Evolutionary conservation across 768 basidiomycete species (phyloP), one percentile per base, ranked within the genome.

Genomic region (Suillus subluteus): DNA sequence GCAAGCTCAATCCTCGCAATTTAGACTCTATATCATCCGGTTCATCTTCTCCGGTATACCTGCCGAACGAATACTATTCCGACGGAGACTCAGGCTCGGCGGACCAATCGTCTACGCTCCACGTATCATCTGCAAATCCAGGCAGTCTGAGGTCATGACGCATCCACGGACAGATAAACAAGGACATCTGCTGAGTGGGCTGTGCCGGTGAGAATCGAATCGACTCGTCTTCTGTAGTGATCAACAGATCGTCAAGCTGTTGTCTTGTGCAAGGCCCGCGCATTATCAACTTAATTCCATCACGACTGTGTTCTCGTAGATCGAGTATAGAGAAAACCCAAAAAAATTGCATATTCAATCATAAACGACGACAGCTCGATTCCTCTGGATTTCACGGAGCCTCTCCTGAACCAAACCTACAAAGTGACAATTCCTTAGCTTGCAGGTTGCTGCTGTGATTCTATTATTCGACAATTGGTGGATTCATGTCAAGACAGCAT

Each of bases 401-500:
- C n/a, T 46, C 46, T 46, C 9, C 50, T 52, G 50, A 52, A 52
- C 50, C 2, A 52, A 3, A 52, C 15, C 23, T 52, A 26, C 23
- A 52, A 26, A 52, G 13, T 16, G 23, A 52, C 23, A 15, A 50
- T 50, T 26, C 3, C 50, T 16, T 52, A 15, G 26, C 26, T 16
- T 52, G 48, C 26, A 6, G 7, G 7, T 52, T 26, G 15, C 50
- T 3, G 15, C 3, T 30, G 7, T 3, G 1, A 58, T 58, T 40
- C 4, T 1, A 40, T n/a, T 8, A 38, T 58, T 40, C 15, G 2
- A 26, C 9, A 23, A 58, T 58, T 40, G 8, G 16, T 26, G 15
- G 58, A 58, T 30, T 56, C 58, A 7, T 18, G 32, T 69, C 54
- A 69, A 37, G 69, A 63, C 48, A 67, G 6, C 15, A 65, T 37